Percentiles rank a stretch among this genome's conserved stretches.
phyloP scores from a whole-genome alignment of 2,329 filamentous ascomycete species.

The Stenocarpella maydis region DNA sequence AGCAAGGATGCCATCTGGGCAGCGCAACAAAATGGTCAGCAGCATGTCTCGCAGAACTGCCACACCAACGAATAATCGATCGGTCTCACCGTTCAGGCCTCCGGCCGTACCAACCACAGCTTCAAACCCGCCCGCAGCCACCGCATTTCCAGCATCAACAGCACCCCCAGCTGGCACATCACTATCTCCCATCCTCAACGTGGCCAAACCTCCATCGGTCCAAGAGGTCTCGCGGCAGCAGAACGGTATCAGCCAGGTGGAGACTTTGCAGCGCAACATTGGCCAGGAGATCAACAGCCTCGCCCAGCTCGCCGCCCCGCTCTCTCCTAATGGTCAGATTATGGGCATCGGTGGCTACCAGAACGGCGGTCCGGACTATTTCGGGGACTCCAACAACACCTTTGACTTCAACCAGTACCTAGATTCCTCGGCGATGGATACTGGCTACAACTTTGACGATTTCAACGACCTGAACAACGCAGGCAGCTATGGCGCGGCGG shows the following conservation, averaged over 20 bases:
- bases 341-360: conserved; percentile 19
- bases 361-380: conserved; percentile 38
- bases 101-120: conserved; percentile 40
- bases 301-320: conserved; percentile 33
- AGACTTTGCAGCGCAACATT: conserved; percentile 47
- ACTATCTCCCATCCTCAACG: conserved; percentile 70
- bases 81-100: conserved; percentile 36
- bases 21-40: conserved; percentile 65
- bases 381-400: conserved; percentile 45
- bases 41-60: conserved; percentile 62
- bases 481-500: conserved; percentile 40
- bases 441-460: conserved; percentile 31
- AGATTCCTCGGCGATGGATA: conserved; percentile 51
- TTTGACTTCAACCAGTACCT: conserved; percentile 62
- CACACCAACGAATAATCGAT: conserved; percentile 40
- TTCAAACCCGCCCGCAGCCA: conserved; percentile 49
- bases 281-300: conserved; percentile 42
- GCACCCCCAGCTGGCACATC: conserved; percentile 66
- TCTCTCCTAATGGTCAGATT: conserved; percentile 30
- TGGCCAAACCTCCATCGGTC: not conserved
- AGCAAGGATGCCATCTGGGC: conserved; percentile 63
- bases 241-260: conserved; percentile 77
- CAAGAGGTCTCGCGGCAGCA: conserved; percentile 45
- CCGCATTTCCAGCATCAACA: conserved; percentile 56
- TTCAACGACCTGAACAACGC: conserved; percentile 37